Conservation (phyloP, 805 yeast genomes). For the Pichia sporocuriosa region DNA sequence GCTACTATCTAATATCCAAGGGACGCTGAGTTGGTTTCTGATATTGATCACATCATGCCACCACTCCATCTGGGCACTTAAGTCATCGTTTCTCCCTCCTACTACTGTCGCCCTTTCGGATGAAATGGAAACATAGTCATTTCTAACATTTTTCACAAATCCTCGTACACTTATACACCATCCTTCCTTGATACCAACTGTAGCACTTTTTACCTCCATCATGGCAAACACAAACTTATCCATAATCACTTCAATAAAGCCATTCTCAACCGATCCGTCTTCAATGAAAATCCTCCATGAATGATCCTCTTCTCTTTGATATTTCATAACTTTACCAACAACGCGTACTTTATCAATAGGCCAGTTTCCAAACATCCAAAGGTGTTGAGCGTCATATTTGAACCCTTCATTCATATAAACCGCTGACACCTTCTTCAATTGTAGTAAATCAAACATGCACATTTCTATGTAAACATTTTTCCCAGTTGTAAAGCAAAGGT, state of each 20-base stretch:
- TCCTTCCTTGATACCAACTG: not conserved
- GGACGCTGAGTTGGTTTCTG: not conserved
- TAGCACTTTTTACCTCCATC: slow-evolving; percentile 1
- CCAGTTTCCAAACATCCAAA: slow-evolving; percentile 34
- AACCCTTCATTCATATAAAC: slow-evolving; percentile 22
- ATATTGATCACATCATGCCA: not conserved
- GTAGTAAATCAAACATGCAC: slow-evolving; percentile 25
- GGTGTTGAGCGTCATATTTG: slow-evolving; percentile 13
- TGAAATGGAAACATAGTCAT: not conserved
- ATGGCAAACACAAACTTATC: slow-evolving; percentile 3
- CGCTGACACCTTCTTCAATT: slow-evolving; percentile 15
- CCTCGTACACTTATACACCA: slow-evolving; percentile 1
- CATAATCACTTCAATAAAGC: not conserved
- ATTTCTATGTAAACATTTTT: slow-evolving; percentile 24
- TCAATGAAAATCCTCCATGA: slow-evolving; percentile 1
- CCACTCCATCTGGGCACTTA: slow-evolving; percentile 2
- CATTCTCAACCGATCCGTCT: slow-evolving; percentile 9
- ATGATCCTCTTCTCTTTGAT: not conserved
- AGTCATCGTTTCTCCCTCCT: not conserved
- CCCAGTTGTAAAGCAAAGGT: not conserved
- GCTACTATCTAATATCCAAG: slow-evolving; percentile 2
- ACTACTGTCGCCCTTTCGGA: not conserved
- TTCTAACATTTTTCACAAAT: not conserved
- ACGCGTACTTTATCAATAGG: slow-evolving; percentile 34
- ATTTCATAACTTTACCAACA: slow-evolving; percentile 24